Evolutionary conservation across 441 rosid genomes (phyloP), one percentile per base, ranked within the genome.

Genomic region (Breynia disticha): DNA sequence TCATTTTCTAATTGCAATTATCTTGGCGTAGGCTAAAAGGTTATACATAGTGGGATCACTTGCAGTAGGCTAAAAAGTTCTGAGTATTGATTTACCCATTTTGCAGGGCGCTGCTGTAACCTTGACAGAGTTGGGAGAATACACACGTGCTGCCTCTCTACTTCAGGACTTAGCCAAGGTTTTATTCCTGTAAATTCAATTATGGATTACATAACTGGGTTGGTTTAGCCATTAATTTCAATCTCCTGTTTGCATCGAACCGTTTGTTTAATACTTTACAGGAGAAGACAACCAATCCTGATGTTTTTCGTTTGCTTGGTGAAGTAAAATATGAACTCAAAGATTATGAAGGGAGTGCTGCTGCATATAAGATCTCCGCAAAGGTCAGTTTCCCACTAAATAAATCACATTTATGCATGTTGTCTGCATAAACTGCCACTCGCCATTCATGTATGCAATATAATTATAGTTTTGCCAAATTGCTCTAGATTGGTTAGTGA

Each of bases 71-170:
- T 10, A 47, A 47, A 17, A 20, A 16, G 16, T 15, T 58, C 54
- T 60, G 37, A 64, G 58, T 32, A 53, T 61, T 64, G 55, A 56
- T 71, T 60, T 65, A 63, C 65, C 32, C 61, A 48, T 50, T 62
- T 57, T 80, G 76, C 75, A 91, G 98, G 96, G 95, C 42, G 86
- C 95, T 66, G 90, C 94, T 46, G 94, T 87, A 62, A 82, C 94
- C 47, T 73, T 83, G 72, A 76, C 78, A 54, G 89, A 87, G 67
- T 67, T 91, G 61, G 96, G 98, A 71, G 94, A 86, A 46, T 87
- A 83, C 64, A 50, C 79, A 21, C 76, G 63, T 57, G 96, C 96
- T 46, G 76, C 72, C 55, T 55, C 77, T 57, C 71, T 76, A 52
- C 89, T 91, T 45, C 83, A 87, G 72, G 83, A 86, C 60, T 61